Conservation (phyloP, 208 protist genomes). For the Leishmania guyanensis region DNA sequence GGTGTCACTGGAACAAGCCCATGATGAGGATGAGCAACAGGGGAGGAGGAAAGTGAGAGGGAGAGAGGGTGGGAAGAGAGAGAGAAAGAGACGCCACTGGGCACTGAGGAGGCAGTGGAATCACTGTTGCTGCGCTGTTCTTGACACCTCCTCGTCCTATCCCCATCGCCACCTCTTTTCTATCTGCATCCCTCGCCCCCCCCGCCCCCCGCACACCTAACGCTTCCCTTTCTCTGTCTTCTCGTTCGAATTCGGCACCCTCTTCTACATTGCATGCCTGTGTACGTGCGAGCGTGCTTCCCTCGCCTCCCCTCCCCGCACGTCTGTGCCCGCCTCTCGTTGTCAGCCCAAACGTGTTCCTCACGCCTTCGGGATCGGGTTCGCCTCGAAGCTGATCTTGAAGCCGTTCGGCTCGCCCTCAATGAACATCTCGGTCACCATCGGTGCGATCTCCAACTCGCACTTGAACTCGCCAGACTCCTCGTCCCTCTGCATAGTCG, state of each 20-base stretch:
- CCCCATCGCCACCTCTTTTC: not conserved
- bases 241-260: not conserved
- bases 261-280: not conserved
- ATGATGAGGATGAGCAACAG: not conserved
- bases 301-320: not conserved
- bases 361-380: slow-evolving; percentile 48
- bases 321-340: not conserved
- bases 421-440: slow-evolving; percentile 76
- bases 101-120: not conserved
- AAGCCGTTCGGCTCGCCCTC: slow-evolving; percentile 76
- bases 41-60: not conserved
- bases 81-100: not conserved
- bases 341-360: not conserved
- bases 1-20: not conserved
- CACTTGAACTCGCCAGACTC: slow-evolving; percentile 66
- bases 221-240: not conserved
- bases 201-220: not conserved
- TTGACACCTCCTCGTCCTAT: not conserved
- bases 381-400: slow-evolving; percentile 82
- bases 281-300: not conserved
- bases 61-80: not conserved
- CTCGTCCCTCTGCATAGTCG: slow-evolving; percentile 48
- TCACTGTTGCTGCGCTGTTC: not conserved
- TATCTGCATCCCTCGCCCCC: no score
- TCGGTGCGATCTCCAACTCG: slow-evolving; percentile 57